Conservation (phyloP, 164 flowering plant genomes). For the Buxus sempervirens region DNA sequence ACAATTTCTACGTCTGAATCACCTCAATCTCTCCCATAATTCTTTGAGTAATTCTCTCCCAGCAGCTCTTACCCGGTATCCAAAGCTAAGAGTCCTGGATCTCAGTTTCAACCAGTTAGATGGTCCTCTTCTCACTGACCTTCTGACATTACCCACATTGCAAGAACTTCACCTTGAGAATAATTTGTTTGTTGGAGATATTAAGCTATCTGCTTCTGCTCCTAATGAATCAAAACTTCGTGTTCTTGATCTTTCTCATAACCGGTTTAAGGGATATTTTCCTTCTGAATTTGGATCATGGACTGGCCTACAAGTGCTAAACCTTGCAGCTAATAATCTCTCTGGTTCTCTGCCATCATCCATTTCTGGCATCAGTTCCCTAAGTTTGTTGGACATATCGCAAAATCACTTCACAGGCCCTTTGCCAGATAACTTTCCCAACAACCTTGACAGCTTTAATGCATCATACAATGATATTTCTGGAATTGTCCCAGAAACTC, state of each 20-base stretch:
- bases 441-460: slow-evolving; percentile 59
- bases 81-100: slow-evolving; percentile 73
- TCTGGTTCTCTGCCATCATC: slow-evolving; percentile 82
- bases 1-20: slow-evolving; percentile 69
- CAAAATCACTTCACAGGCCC: slow-evolving; percentile 78
- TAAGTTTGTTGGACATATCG: slow-evolving; percentile 66
- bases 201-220: slow-evolving; percentile 43
- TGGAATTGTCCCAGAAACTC: slow-evolving; percentile 79
- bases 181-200: slow-evolving; percentile 52
- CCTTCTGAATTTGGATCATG: slow-evolving; percentile 65
- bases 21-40: slow-evolving; percentile 78
- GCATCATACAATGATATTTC: slow-evolving; percentile 84
- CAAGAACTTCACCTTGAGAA: slow-evolving; percentile 68
- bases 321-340: slow-evolving; percentile 67
- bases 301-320: slow-evolving; percentile 52
- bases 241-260: slow-evolving; percentile 81
- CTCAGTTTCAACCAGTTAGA: slow-evolving; percentile 70
- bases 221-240: slow-evolving; percentile 39
- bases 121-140: slow-evolving; percentile 50
- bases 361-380: slow-evolving; percentile 41
- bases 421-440: slow-evolving; percentile 63
- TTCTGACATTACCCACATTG: slow-evolving; percentile 58
- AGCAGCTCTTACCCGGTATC: slow-evolving; percentile 47
- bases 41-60: slow-evolving; percentile 60
- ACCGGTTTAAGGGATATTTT: slow-evolving; percentile 58